phyloP scores from a whole-genome alignment of 2,329 filamentous ascomycete species.

The Bipolaris cookei region DNA sequence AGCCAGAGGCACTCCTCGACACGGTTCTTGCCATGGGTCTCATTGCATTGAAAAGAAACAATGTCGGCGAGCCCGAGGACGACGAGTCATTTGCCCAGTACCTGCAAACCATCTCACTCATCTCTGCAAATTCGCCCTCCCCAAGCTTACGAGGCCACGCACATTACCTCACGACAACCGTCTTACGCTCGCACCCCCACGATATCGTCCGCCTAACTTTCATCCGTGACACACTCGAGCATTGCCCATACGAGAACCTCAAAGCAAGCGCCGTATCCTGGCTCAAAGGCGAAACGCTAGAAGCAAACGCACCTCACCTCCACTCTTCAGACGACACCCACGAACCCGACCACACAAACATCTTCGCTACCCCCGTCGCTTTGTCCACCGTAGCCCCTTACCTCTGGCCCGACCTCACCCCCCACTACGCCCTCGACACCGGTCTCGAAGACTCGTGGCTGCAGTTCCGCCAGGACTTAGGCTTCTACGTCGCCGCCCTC shows the following conservation, averaged over 20 bases:
- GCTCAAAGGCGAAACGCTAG: slow-evolving; percentile 65
- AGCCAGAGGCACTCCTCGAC: slow-evolving; percentile 61
- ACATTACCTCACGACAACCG: slow-evolving; percentile 57
- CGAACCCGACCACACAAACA: slow-evolving; percentile 30
- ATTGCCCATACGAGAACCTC: slow-evolving; percentile 61
- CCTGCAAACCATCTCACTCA: slow-evolving; percentile 56
- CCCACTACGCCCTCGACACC: slow-evolving; percentile 42
- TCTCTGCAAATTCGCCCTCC: slow-evolving; percentile 57
- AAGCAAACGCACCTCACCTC: slow-evolving; percentile 47
- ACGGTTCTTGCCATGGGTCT: slow-evolving; percentile 60
- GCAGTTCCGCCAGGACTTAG: slow-evolving; percentile 59
- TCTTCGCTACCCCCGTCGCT: slow-evolving; percentile 57
- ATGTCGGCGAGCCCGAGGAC: slow-evolving; percentile 54
- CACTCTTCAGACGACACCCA: slow-evolving; percentile 5
- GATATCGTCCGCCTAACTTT: slow-evolving; percentile 59
- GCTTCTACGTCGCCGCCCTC: slow-evolving; percentile 62
- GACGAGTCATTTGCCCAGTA: slow-evolving; percentile 62
- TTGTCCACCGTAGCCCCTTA: slow-evolving; percentile 57
- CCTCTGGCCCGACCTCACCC: slow-evolving; percentile 59
- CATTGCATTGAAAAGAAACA: slow-evolving; percentile 55
- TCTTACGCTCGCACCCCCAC: slow-evolving; percentile 61
- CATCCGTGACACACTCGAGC: slow-evolving; percentile 62
- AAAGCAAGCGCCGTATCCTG: slow-evolving; percentile 65
- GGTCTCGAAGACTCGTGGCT: slow-evolving; percentile 45
- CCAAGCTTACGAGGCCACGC: slow-evolving; percentile 57